These are phyloP conservation scores for Pseudocercospora cruenta DNA, from an alignment of 2,329 filamentous ascomycete species.

Conservation along the genomic window DNA sequence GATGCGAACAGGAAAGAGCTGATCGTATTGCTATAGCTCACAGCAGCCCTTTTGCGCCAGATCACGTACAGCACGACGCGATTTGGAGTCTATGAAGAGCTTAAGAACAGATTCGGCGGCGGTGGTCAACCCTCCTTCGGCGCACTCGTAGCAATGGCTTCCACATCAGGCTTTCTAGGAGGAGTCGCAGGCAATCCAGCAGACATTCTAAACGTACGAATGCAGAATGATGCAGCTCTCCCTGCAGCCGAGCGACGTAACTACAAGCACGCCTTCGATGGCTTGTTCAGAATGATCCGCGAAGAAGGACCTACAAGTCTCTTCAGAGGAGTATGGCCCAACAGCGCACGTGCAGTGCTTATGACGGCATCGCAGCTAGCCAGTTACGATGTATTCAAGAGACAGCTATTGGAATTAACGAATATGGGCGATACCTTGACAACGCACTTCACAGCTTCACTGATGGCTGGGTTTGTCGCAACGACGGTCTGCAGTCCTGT, in stretches of 20 bases:
- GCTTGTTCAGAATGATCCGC: constrained; percentile 81
- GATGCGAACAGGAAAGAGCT: constrained; percentile 1
- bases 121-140: constrained; percentile 66
- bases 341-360: constrained; percentile 77
- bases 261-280: constrained; percentile 87
- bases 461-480: constrained; percentile 79
- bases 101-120: constrained; percentile 72
- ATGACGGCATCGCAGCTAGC: constrained; percentile 87
- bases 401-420: constrained; percentile 66
- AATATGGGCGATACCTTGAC: constrained; percentile 68
- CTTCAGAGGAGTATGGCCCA: constrained; percentile 85
- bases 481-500: constrained; percentile 84
- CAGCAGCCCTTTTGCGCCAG: constrained; percentile 89
- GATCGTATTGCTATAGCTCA: constrained; percentile 58
- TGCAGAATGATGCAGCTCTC: constrained; percentile 90
- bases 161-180: constrained; percentile 81
- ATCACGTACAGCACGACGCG: constrained; percentile 92
- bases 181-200: constrained; percentile 91
- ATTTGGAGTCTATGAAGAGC: constrained; percentile 93
- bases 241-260: constrained; percentile 75
- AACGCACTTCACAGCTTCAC: constrained; percentile 77
- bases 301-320: constrained; percentile 76
- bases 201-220: constrained; percentile 95
- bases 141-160: constrained; percentile 76
- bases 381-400: constrained; percentile 82